Conservation (phyloP, 345 rosid genomes). For the Ceriops decandra region DNA sequence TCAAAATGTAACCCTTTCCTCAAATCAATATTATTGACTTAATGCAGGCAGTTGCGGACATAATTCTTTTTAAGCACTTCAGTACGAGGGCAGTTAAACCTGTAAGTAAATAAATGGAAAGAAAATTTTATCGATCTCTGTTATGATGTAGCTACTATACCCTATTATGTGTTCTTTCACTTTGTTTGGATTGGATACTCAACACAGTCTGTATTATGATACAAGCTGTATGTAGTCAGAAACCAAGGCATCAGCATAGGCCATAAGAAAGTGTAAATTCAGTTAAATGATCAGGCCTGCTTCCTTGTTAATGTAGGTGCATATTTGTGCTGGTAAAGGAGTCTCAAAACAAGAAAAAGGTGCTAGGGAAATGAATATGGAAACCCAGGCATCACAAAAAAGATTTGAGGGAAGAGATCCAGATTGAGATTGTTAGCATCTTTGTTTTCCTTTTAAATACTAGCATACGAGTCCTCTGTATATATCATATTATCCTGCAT, state of each 20-base stretch:
- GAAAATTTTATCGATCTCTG: background rate
- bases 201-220: background rate
- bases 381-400: no score
- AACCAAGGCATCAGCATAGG: background rate
- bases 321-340: background rate
- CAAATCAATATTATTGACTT: conserved; percentile 1
- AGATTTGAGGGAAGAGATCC: no score
- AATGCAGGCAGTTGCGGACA: conserved; percentile 75
- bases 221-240: background rate
- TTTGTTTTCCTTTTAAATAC: no score
- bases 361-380: no score
- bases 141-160: background rate
- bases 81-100: conserved; percentile 57
- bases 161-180: background rate
- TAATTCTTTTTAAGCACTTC: conserved; percentile 71
- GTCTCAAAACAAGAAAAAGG: no score
- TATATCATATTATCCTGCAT: no score
- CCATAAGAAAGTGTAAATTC: background rate
- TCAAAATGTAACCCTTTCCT: background rate
- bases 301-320: background rate
- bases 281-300: background rate
- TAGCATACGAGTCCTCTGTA: no score
- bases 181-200: background rate
- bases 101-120: conserved; percentile 45
- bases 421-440: no score